Percentiles rank a stretch among this genome's conserved stretches.
Evolutionary conservation across 495 filamentous ascomycete genomes (phyloP).

Genomic region (Hypoxylon subgilvum): DNA sequence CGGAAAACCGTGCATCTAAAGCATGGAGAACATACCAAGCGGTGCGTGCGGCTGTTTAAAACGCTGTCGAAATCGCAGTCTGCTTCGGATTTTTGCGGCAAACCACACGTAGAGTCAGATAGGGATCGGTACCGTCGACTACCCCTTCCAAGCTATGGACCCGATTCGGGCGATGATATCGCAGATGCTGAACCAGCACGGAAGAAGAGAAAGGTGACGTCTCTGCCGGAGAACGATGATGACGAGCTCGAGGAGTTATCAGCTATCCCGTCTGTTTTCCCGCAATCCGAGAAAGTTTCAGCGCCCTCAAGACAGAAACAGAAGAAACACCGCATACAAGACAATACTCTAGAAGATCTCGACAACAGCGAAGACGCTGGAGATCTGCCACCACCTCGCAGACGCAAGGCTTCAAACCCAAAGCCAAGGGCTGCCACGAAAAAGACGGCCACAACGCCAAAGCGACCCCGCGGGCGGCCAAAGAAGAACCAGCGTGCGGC

Average conservation of each 20-base stretch:
- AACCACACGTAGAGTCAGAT: conserved; percentile 41
- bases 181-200: conserved; percentile 15
- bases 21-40: conserved; percentile 56
- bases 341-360: conserved; percentile 14
- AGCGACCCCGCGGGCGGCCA: conserved; percentile 11
- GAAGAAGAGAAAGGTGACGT: conserved; percentile 34
- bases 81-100: conserved; percentile 26
- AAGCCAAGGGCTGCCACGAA: conserved; percentile 14
- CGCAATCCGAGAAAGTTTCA: conserved; percentile 11
- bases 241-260: conserved; percentile 33
- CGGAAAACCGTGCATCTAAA: conserved; percentile 48
- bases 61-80: conserved; percentile 43
- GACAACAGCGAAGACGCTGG: conserved; percentile 27
- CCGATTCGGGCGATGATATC: conserved; percentile 35
- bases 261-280: conserved; percentile 2
- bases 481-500: conserved; percentile 9
- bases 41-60: conserved; percentile 53
- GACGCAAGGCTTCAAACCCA: conserved; percentile 23
- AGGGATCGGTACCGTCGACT: conserved; percentile 37
- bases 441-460: conserved; percentile 11
- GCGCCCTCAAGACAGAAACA: conserved; percentile 12
- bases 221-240: conserved; percentile 29
- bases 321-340: background rate
- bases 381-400: conserved; percentile 23
- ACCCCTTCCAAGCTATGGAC: conserved; percentile 42